These are phyloP conservation scores for Ulmus americana DNA, from an alignment of 331 rosid species.

Conservation along the genomic window DNA sequence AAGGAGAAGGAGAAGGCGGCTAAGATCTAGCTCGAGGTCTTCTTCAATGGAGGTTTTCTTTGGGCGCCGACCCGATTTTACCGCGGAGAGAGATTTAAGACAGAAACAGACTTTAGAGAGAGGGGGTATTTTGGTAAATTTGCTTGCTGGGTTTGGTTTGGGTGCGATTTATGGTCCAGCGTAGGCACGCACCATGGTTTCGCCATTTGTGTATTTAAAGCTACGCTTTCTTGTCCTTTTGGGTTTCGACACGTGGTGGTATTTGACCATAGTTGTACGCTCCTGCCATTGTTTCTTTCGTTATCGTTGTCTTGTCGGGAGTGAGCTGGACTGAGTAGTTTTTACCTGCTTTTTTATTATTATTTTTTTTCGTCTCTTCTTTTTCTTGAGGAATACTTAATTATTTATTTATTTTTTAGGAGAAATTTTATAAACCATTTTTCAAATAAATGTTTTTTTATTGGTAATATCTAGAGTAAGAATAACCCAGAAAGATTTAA, in stretches of 20 bases:
- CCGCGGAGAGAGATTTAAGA: slow-evolving; percentile 4
- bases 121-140: neutral
- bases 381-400: too few species aligned
- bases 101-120: neutral
- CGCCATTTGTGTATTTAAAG: neutral
- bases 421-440: too few species aligned
- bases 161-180: neutral
- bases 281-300: neutral
- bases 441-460: too few species aligned
- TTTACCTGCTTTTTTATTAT: neutral
- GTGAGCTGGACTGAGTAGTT: too few species aligned
- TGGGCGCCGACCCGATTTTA: neutral
- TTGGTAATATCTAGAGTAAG: too few species aligned
- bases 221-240: neutral
- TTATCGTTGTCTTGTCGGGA: neutral
- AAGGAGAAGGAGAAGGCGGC: neutral
- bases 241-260: neutral
- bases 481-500: too few species aligned
- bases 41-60: neutral
- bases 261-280: neutral
- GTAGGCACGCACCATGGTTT: too few species aligned
- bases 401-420: too few species aligned
- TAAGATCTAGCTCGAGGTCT: neutral
- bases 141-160: neutral
- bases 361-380: neutral